These are phyloP conservation scores for Termitomyces eurrhizus DNA, from an alignment of 768 basidiomycete genomes.

Conservation along the genomic window DNA sequence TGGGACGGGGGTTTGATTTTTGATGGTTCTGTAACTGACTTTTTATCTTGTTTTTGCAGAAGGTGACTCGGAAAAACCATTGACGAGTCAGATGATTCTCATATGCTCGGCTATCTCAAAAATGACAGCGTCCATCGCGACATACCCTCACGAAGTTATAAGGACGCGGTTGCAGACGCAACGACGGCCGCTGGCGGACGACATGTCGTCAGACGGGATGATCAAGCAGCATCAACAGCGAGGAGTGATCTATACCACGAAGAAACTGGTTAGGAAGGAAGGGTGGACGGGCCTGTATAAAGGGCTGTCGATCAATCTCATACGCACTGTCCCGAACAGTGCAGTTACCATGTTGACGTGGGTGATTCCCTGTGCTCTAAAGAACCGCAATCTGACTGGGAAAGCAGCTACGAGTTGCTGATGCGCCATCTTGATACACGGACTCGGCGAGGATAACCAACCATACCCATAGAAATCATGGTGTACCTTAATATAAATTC, in stretches of 20 bases:
- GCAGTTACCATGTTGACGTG: conserved; percentile 96
- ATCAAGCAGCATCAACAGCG: conserved; percentile 48
- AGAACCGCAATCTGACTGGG: not conserved
- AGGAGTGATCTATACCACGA: conserved; percentile 72
- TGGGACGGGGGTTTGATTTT: conserved; percentile 14
- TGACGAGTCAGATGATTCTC: conserved; percentile 69
- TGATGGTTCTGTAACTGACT: conserved; percentile 5
- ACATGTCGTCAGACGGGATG: conserved; percentile 59
- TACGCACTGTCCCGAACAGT: conserved; percentile 94
- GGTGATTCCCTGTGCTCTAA: conserved; percentile 17
- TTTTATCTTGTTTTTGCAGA: conserved; percentile 24
- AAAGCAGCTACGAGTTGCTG: conserved; percentile 44
- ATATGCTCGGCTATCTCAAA: conserved; percentile 91
- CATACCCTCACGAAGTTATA: conserved; percentile 98
- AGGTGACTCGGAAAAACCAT: conserved; percentile 39
- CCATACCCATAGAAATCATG: not conserved
- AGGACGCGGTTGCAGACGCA: conserved; percentile 97
- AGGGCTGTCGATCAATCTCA: conserved; percentile 89
- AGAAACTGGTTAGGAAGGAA: conserved; percentile 72
- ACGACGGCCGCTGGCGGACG: conserved; percentile 57
- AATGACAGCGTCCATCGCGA: conserved; percentile 92
- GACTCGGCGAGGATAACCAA: conserved; percentile 19
- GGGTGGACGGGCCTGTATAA: conserved; percentile 91
- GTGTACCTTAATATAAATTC: not conserved
- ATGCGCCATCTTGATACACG: conserved; percentile 47